Evolutionary conservation across 1,139 yeast genomes (phyloP), one percentile per base, ranked within the genome.

Genomic region (Geotrichum restrictum): DNA sequence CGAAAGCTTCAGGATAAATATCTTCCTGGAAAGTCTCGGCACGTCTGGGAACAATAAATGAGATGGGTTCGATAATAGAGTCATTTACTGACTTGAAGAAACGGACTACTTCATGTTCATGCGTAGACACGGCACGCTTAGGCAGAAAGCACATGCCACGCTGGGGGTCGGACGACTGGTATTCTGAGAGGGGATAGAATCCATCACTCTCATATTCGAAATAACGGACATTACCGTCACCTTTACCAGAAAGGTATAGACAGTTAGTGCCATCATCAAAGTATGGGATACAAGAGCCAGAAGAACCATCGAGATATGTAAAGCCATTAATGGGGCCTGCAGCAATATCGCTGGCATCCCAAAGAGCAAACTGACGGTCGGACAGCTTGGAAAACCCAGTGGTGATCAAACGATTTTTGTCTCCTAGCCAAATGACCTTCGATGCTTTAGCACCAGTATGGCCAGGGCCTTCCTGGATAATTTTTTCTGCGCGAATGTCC

Each of bases 161-260:
- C 75, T 93, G 98, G 2, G 98, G 95, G 48, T 88, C 95, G 4
- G 82, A 80, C 1, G 97, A 88, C 55, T 84, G 83, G 69, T 79
- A 93, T 68, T 91, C 96, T 4, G 96, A 86, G 57, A 93, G 74
- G 60, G 87, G 89, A 69, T 76, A 82, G 57, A 93, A 75, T 61
- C 81, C 84, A 64, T 93, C 98, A 62, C 85, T 82, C 22, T 66
- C 68, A 66, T 79, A 88, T 71, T 93, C 98, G 65, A 75, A 89
- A 71, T 91, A 91, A 64, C 97, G 87, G 65, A 93, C 88, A 69
- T 93, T 93, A 64, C 98, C 98, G 69, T 93, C 98, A 68, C 98
- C 99, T 70, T 93, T 93, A 61, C 98, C 98, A 36, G 96, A 98
- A 59, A 93, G 75, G 67, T 85, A 93, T 57, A 94, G 75, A 55